These are phyloP conservation scores for Acanthamoeba sp. DNA, from an alignment of 208 protist genomes.

Conservation along the genomic window DNA sequence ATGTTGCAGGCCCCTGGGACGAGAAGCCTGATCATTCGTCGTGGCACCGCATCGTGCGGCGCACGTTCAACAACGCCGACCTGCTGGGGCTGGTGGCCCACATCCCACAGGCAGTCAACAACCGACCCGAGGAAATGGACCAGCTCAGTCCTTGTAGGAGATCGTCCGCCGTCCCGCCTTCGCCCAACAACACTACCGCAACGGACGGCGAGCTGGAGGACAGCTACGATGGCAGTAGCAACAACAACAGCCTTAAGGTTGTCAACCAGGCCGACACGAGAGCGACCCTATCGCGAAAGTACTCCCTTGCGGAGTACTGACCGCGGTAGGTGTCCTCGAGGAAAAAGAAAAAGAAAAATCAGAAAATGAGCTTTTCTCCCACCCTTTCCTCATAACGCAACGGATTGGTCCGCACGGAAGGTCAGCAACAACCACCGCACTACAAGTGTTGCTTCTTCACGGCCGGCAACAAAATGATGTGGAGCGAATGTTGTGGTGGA, in stretches of 20 bases:
- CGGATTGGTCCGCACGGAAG: no score
- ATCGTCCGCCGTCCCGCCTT: neutral
- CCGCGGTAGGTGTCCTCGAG: no score
- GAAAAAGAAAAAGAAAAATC: no score
- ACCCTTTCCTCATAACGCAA: no score
- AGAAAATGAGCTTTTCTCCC: no score
- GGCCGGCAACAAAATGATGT: no score
- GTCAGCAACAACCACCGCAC: no score
- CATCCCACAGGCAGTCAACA: conserved; percentile 31
- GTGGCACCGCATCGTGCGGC: neutral
- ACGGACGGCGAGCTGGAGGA: neutral
- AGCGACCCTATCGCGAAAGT: neutral
- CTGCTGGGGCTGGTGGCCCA: neutral
- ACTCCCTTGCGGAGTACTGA: conserved; percentile 3
- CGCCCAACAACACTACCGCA: neutral
- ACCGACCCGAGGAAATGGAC: conserved; percentile 17
- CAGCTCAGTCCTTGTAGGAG: neutral
- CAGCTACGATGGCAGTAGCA: neutral
- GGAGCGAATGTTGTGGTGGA: no score
- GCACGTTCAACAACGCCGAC: conserved; percentile 27
- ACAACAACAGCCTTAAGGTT: neutral
- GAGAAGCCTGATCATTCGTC: neutral
- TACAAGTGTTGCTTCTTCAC: no score
- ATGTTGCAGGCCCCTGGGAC: neutral
- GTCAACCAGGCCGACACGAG: neutral